Evolutionary conservation across 331 rosid species (phyloP), one percentile per base, ranked within the genome.

Genomic region (Pyracantha coccinea): DNA sequence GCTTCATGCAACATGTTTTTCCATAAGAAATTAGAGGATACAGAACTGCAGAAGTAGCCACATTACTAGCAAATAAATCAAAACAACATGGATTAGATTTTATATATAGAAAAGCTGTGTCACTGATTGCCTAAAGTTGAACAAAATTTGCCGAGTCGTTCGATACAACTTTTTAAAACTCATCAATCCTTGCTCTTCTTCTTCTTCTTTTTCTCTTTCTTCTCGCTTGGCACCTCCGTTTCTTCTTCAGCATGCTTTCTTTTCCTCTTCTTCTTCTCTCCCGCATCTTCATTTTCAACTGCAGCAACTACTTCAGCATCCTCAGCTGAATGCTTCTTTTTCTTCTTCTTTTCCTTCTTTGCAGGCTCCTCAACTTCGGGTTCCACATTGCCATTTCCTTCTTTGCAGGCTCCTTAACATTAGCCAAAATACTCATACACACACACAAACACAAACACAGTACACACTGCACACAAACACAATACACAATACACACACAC

Each of bases 331-430:
- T 69, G 83, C 55, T 88, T 90, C 85, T 83, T 90, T 69, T 80
- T 94, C 27, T 91, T 91, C 92, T 89, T 94, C 89, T 86, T 91
- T 61, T 88, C 92, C 58, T 85, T 90, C 65, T 73, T 87, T 67
- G 33, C 84, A 17, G 50, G 82, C 80, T 82, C 90, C 9, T 76
- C 85, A 2, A 21, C 78, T 32, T 83, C 91, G 8, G 74, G 72
- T 29, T 83, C 89, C 45, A 62, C 82, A 28, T 19, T 78, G 23
- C 21, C 82, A 75, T 82, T 82, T 38, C 71, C 88, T n/a, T n/a
- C n/a, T n/a, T n/a, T n/a, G n/a, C n/a, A n/a, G n/a, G n/a, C n/a
- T n/a, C n/a, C n/a, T n/a, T n/a, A n/a, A n/a, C n/a, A n/a, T n/a
- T n/a, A n/a, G n/a, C n/a, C n/a, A n/a, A n/a, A n/a, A n/a, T n/a